Conservation (phyloP, 257 asterid genomes). For the Cynanchum wilfordii region DNA sequence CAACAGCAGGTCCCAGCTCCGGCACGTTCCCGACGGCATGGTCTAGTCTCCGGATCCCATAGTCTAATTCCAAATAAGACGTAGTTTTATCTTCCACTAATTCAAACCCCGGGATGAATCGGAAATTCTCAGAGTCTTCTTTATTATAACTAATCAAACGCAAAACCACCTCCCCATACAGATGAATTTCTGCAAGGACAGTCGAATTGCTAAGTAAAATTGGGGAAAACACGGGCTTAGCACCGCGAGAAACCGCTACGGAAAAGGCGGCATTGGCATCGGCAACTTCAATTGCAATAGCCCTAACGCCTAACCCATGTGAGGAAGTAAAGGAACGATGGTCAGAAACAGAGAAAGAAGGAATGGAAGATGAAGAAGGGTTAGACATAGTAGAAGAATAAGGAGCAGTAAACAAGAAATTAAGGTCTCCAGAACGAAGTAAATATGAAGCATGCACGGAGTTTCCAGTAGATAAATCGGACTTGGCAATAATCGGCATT, state of each 20-base stretch:
- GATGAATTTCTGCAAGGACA: slow-evolving; percentile 57
- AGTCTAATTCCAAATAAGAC: slow-evolving; percentile 52
- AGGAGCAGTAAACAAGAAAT: slow-evolving; percentile 77
- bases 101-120: slow-evolving; percentile 70
- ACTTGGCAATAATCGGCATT: slow-evolving; percentile 66
- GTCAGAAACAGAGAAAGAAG: slow-evolving; percentile 41
- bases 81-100: slow-evolving; percentile 23
- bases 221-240: slow-evolving; percentile 52
- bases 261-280: slow-evolving; percentile 56
- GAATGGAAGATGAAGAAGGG: slow-evolving; percentile 53
- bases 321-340: slow-evolving; percentile 48
- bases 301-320: slow-evolving; percentile 87
- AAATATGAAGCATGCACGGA: slow-evolving; percentile 83
- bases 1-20: slow-evolving; percentile 52
- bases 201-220: slow-evolving; percentile 32
- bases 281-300: slow-evolving; percentile 56
- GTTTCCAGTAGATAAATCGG: slow-evolving; percentile 91
- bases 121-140: neutral
- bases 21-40: slow-evolving; percentile 92
- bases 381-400: slow-evolving; percentile 53
- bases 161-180: slow-evolving; percentile 75
- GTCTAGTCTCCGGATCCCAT: slow-evolving; percentile 71
- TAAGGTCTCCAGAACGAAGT: slow-evolving; percentile 64
- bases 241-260: slow-evolving; percentile 58
- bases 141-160: slow-evolving; percentile 46